These are phyloP conservation scores for Nakaseomyces sp. DNA, from an alignment of 1,139 yeast genomes.

Conservation along the genomic window DNA sequence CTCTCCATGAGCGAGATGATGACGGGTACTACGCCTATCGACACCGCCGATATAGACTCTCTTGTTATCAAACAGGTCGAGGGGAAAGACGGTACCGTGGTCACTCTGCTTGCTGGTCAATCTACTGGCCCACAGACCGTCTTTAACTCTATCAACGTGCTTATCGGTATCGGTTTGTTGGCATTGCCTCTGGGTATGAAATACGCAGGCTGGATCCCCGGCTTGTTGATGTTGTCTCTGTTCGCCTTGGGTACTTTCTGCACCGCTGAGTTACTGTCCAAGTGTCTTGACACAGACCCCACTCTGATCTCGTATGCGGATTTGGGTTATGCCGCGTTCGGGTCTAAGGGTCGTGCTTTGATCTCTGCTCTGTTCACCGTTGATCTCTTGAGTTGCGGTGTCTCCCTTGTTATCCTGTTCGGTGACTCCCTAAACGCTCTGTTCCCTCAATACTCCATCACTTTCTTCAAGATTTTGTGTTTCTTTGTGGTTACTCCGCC, in stretches of 20 bases:
- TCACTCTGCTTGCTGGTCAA: slow-evolving; percentile 70
- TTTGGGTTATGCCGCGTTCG: slow-evolving; percentile 70
- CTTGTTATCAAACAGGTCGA: slow-evolving; percentile 58
- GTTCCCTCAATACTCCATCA: slow-evolving; percentile 43
- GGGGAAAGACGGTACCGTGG: slow-evolving; percentile 62
- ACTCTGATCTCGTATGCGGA: slow-evolving; percentile 85
- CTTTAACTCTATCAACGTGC: slow-evolving; percentile 76
- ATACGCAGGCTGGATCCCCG: slow-evolving; percentile 74
- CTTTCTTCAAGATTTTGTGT: slow-evolving; percentile 48
- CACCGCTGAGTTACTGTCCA: slow-evolving; percentile 60
- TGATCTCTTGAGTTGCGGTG: slow-evolving; percentile 72
- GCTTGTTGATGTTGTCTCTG: slow-evolving; percentile 42
- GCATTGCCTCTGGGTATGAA: slow-evolving; percentile 75
- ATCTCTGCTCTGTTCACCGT: slow-evolving; percentile 65
- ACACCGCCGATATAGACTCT: slow-evolving; percentile 30
- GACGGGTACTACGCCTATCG: slow-evolving; percentile 14
- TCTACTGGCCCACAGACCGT: slow-evolving; percentile 84
- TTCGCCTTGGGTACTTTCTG: slow-evolving; percentile 58
- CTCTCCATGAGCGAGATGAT: slow-evolving; percentile 23
- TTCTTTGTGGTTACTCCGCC: slow-evolving; percentile 55
- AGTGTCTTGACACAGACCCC: slow-evolving; percentile 63
- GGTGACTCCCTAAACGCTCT: slow-evolving; percentile 74
- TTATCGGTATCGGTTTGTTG: slow-evolving; percentile 79
- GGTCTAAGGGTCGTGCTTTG: slow-evolving; percentile 47
- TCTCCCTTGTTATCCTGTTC: slow-evolving; percentile 67